phyloP scores from a whole-genome alignment of 495 filamentous ascomycete genomes.

The Xylaria palmicola region DNA sequence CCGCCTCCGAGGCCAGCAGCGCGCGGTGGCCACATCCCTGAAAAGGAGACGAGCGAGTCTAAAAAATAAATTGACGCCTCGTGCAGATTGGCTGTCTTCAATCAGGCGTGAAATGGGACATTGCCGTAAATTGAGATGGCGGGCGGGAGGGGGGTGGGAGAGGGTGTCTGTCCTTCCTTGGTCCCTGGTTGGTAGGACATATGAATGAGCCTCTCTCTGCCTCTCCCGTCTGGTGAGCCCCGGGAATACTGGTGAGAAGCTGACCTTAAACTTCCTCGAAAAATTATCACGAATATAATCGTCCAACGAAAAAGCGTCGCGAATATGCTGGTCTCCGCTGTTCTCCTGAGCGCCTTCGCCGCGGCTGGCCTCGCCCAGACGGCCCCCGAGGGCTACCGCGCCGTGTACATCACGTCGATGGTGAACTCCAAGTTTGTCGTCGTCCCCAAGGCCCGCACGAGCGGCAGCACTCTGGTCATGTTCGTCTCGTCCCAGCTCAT shows the following conservation, averaged over 20 bases:
- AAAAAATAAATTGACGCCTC: constrained; percentile 25
- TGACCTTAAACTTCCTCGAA: too few species aligned
- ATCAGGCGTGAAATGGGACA: constrained; percentile 23
- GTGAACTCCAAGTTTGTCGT: constrained; percentile 52
- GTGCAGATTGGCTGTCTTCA: constrained; percentile 17
- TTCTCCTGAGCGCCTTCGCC: constrained; percentile 43
- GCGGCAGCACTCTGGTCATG: constrained; percentile 43
- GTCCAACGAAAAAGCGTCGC: constrained; percentile 10
- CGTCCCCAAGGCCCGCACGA: constrained; percentile 38
- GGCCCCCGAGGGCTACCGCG: constrained; percentile 44
- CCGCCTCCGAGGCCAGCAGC: constrained; percentile 29
- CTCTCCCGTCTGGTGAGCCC: neutral
- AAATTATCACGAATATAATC: neutral
- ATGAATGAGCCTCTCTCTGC: neutral
- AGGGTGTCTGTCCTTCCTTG: neutral
- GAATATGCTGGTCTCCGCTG: constrained; percentile 40
- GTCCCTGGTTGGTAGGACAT: neutral
- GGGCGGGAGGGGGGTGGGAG: neutral
- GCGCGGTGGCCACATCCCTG: neutral
- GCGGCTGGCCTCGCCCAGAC: constrained; percentile 45
- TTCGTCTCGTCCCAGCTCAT: constrained; percentile 25
- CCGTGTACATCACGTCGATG: constrained; percentile 51
- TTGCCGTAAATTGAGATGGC: constrained; percentile 4
- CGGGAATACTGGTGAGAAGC: too few species aligned
- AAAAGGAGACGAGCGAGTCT: constrained; percentile 12